Evolutionary conservation across 1,284 basidiomycete genomes (phyloP).

Genomic region (Melampsora abietis-canadensis): DNA sequence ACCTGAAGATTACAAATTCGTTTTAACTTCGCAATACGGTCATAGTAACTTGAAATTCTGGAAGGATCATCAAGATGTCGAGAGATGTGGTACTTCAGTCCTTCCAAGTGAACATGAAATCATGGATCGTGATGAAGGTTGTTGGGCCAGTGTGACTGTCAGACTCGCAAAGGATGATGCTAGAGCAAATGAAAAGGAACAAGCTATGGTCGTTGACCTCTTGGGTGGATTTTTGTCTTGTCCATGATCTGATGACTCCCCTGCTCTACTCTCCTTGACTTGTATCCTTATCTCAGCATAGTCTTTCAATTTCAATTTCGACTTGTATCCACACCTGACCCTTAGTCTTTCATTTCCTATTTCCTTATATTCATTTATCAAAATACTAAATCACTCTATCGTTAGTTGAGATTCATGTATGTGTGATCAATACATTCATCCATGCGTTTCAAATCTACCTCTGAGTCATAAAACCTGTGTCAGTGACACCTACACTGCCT

Average conservation of each 20-base stretch:
- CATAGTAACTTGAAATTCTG: neutral
- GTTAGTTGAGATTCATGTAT: too few relatives aligned
- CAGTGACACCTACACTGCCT: too few relatives aligned
- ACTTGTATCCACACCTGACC: too few relatives aligned
- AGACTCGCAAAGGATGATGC: neutral
- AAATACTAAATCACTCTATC: too few relatives aligned
- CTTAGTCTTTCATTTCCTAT: too few relatives aligned
- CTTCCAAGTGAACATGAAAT: conserved; percentile 11
- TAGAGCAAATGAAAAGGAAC: neutral
- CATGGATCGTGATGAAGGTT: conserved; percentile 1
- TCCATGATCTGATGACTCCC: neutral
- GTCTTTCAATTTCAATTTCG: too few relatives aligned
- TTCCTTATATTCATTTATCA: too few relatives aligned
- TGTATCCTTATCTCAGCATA: too few relatives aligned
- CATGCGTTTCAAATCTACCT: too few relatives aligned
- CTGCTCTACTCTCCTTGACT: too few relatives aligned
- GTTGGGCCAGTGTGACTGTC: conserved; percentile 5
- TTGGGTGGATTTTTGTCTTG: neutral
- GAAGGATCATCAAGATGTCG: neutral
- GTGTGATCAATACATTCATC: too few relatives aligned
- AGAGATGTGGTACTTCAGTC: neutral
- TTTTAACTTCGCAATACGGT: neutral
- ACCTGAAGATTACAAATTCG: conserved; percentile 8
- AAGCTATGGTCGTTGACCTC: neutral
- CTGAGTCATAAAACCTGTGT: too few relatives aligned